Evolutionary conservation across 2,329 filamentous ascomycete genomes (phyloP), one percentile per base, ranked within the genome.

Genomic region (Microcera coccophila): DNA sequence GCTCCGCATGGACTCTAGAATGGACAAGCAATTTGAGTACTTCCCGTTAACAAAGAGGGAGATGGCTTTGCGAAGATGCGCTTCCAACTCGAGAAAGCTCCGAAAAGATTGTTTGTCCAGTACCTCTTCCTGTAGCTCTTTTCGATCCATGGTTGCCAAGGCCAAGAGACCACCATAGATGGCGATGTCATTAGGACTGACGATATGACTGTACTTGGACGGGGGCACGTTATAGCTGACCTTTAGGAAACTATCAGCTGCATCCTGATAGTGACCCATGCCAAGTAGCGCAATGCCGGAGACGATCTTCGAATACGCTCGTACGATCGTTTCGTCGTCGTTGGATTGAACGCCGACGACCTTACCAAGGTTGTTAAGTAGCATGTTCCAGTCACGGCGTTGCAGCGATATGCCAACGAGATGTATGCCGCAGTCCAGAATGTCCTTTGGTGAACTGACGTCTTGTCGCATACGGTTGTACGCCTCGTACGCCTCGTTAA

Each of bases 51-150:
- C 88, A 69, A 96, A 98, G 62, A 88, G 84, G 7, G 80, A 81
- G 55, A 98, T 86, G 11, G 93, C 91, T 45, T 90, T 90, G 50
- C 93, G 87, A 49, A 98, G 86, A 59, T 97, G 91, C 3, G 91
- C 90, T 66, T 97, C 93, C 1, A 94, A 76, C 63, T 97, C 93
- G 12, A 98, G 78, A 61, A 93, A 95, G 35, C 79, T 81, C 39
- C 93, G 85, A 70, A 98, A 98, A 10, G 76, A 73, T 24, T 72
- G 71, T 60, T 89, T 95, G 28, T 93, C 87, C 1, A 98, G 78
- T 3, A 97, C 89, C 5, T 74, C 73, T 5, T 68, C 70, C 62
- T 93, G 85, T 17, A 98, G 74, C 48, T 88, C 82, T 7, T 75
- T 72, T 36, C 93, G 81, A 46, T 87, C 78, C 86, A 97, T 94